Conservation (phyloP, 192 early-diverging fungal species). For the Coemansia sp. region DNA sequence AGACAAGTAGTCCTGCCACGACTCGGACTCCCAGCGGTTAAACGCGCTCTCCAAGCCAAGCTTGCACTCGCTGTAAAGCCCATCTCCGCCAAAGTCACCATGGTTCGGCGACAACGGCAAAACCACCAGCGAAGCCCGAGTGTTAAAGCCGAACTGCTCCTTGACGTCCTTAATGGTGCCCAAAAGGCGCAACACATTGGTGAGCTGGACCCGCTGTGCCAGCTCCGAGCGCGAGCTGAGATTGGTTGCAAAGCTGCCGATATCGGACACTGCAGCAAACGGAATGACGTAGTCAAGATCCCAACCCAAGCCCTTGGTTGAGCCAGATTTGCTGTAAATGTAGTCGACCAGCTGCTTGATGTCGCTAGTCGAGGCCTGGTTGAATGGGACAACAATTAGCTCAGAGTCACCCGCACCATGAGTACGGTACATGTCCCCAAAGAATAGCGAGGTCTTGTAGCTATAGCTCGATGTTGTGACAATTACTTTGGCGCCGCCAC, state of each 20-base stretch:
- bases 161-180: slow-evolving; percentile 86
- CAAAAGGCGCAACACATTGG: slow-evolving; percentile 83
- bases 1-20: slow-evolving; percentile 82
- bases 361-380: slow-evolving; percentile 84
- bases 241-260: slow-evolving; percentile 80
- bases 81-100: slow-evolving; percentile 89
- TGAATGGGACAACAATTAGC: slow-evolving; percentile 91
- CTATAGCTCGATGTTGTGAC: slow-evolving; percentile 90
- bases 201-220: slow-evolving; percentile 91
- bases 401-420: slow-evolving; percentile 84
- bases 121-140: slow-evolving; percentile 83
- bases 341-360: slow-evolving; percentile 76
- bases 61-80: slow-evolving; percentile 94
- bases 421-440: slow-evolving; percentile 81
- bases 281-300: slow-evolving; percentile 94
- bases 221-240: slow-evolving; percentile 89
- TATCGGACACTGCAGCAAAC: slow-evolving; percentile 90
- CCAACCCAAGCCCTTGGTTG: slow-evolving; percentile 69
- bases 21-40: slow-evolving; percentile 88
- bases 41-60: slow-evolving; percentile 88
- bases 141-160: slow-evolving; percentile 68
- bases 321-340: slow-evolving; percentile 69
- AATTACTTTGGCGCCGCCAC: slow-evolving; percentile 84
- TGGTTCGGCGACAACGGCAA: slow-evolving; percentile 96
- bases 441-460: slow-evolving; percentile 74